phyloP scores from a whole-genome alignment of 805 yeast species.

The Schwanniomyces vanrijiae region DNA sequence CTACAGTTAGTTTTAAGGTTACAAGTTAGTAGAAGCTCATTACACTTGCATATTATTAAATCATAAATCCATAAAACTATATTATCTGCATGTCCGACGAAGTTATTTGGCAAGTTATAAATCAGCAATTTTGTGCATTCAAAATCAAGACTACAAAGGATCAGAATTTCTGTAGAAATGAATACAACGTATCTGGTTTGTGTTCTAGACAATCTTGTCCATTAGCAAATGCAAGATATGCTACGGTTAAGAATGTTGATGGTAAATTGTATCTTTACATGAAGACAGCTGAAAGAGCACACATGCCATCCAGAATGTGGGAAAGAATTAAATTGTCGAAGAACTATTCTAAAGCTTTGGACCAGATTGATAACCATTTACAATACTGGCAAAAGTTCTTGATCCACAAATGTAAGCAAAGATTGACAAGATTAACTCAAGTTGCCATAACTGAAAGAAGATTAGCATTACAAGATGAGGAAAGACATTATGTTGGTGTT shows the following conservation, averaged over 20 bases:
- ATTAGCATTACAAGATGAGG: slow-evolving; percentile 85
- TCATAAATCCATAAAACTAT: not conserved
- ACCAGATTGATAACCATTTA: slow-evolving; percentile 84
- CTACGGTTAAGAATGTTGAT: slow-evolving; percentile 78
- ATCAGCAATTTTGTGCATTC: slow-evolving; percentile 93
- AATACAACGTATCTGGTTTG: slow-evolving; percentile 91
- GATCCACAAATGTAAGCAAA: slow-evolving; percentile 92
- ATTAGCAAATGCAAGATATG: slow-evolving; percentile 88
- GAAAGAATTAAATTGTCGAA: slow-evolving; percentile 88
- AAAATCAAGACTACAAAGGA: slow-evolving; percentile 85
- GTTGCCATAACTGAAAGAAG: slow-evolving; percentile 95
- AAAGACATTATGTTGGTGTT: slow-evolving; percentile 88
- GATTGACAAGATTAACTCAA: slow-evolving; percentile 91
- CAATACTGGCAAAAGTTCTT: slow-evolving; percentile 91
- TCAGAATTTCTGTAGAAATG: slow-evolving; percentile 93
- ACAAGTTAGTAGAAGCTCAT: not conserved
- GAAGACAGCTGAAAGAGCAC: slow-evolving; percentile 98
- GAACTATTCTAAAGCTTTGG: slow-evolving; percentile 83
- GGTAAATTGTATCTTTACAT: slow-evolving; percentile 84
- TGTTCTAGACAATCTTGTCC: slow-evolving; percentile 96
- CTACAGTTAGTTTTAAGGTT: not conserved
- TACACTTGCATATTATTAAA: not conserved
- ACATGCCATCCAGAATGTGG: slow-evolving; percentile 92
- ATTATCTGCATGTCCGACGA: slow-evolving; percentile 55
- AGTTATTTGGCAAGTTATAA: slow-evolving; percentile 96